Evolutionary conservation across 805 yeast species (phyloP), one percentile per base, ranked within the genome.

Genomic region (Ogataea paradorogensis): DNA sequence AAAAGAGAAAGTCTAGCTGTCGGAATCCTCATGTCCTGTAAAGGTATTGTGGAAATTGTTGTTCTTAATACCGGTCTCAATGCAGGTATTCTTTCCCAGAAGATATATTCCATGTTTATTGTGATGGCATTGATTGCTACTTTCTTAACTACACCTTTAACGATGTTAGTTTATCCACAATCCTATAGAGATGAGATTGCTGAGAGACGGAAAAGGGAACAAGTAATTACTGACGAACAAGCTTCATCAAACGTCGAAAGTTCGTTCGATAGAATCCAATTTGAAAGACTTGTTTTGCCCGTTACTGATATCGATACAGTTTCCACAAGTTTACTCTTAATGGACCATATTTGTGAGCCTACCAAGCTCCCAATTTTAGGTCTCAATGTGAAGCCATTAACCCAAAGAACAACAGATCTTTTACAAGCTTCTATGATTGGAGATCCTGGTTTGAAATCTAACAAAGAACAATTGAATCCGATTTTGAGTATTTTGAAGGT

Each of bases 31-130:
- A 85, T 85, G 93, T 83, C 91, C 6, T 85, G 95, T 70, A 85
- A 85, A 61, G 95, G 95, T 61, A 83, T 84, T 47, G 93, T 84
- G 16, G 95, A 84, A 61, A 81, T 84, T 57, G 90, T 84, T 29
- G 93, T 84, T 15, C 67, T 84, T 48, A 79, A 76, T 29, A 78
- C 82, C 16, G 95, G 95, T 34, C 68, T 84, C 40, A 78, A 75
- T 45, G 84, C 93, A 5, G 75, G 76, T 0, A 85, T 85, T 38
- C 77, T 85, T 35, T 67, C 78, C 4, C 70, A 71, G 41, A 78
- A 75, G 45, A 79, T 80, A 1, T 85, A 77, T 58, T 81, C 90
- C 13, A 85, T 85, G 90, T 84, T 85, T 55, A 76, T 85, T 40
- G 77, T 85, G 27, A 85, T 85, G 95, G 89, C 95, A 0, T 67